phyloP scores from a whole-genome alignment of 2,329 filamentous ascomycete genomes.

The Rhynchosporium secalis region DNA sequence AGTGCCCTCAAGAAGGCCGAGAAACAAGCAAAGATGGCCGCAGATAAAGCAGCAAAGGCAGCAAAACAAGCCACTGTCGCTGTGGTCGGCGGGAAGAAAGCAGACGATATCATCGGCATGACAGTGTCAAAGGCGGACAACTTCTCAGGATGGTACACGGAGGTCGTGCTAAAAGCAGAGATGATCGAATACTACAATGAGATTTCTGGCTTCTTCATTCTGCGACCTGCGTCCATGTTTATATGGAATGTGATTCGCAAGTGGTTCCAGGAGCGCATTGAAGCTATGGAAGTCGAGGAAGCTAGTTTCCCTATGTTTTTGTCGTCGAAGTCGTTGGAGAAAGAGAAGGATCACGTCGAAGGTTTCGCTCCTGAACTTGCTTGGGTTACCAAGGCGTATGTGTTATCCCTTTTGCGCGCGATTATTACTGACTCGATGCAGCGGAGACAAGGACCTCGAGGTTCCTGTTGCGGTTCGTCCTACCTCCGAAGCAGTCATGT shows the following conservation, averaged over 20 bases:
- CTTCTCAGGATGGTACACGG: slow-evolving; percentile 95
- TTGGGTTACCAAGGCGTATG: slow-evolving; percentile 82
- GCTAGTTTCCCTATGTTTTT: slow-evolving; percentile 97
- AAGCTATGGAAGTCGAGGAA: slow-evolving; percentile 90
- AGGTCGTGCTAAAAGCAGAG: slow-evolving; percentile 94
- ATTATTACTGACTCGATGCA: slow-evolving; percentile 43
- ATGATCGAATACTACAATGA: slow-evolving; percentile 95
- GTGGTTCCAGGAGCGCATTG: slow-evolving; percentile 74
- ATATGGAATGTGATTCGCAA: slow-evolving; percentile 66
- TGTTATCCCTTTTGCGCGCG: slow-evolving; percentile 28
- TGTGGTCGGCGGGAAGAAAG: slow-evolving; percentile 59
- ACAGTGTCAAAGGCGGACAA: slow-evolving; percentile 82
- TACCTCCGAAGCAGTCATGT: slow-evolving; percentile 81
- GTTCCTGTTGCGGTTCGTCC: slow-evolving; percentile 69
- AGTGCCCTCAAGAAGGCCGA: slow-evolving; percentile 66
- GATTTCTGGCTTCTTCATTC: slow-evolving; percentile 95
- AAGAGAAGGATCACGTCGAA: slow-evolving; percentile 93
- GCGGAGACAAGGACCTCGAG: slow-evolving; percentile 90
- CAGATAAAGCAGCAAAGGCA: slow-evolving; percentile 62
- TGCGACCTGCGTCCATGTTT: slow-evolving; percentile 70
- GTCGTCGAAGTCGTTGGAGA: slow-evolving; percentile 76
- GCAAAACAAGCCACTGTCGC: slow-evolving; percentile 56
- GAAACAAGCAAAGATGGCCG: slow-evolving; percentile 61
- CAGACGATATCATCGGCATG: slow-evolving; percentile 78
- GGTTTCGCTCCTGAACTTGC: slow-evolving; percentile 95